Percentiles rank a stretch among this genome's conserved stretches.
phyloP scores from a whole-genome alignment of 306 rosid genomes.

The Oemleria cerasiformis region DNA sequence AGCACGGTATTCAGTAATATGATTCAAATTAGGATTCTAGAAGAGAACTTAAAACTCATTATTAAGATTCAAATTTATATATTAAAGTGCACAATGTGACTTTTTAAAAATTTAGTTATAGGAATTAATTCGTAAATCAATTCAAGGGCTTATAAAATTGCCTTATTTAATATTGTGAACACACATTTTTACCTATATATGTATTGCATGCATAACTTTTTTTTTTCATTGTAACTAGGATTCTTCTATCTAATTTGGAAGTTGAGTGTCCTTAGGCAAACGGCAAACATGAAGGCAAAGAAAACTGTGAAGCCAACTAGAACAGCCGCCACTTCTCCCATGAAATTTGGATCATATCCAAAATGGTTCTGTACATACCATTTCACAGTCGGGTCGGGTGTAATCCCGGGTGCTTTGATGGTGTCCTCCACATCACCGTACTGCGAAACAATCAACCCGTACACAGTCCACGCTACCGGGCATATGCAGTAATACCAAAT shows the following conservation, averaged over 20 bases:
- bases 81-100: too few relatives aligned
- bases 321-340: conserved; percentile 88
- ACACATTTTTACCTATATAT: not conserved
- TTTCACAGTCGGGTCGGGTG: conserved; percentile 24
- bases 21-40: too few relatives aligned
- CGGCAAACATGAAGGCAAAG: conserved; percentile 79
- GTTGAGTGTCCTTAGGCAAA: conserved; percentile 73
- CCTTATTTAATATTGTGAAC: not conserved
- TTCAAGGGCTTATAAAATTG: too few relatives aligned
- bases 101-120: too few relatives aligned
- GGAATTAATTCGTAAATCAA: too few relatives aligned
- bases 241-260: conserved; percentile 69
- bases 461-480: conserved; percentile 94
- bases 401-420: conserved; percentile 36
- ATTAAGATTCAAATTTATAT: too few relatives aligned
- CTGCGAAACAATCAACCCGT: conserved; percentile 86
- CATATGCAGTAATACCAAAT: conserved; percentile 92
- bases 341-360: conserved; percentile 66
- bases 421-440: conserved; percentile 43
- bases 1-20: too few relatives aligned
- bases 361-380: conserved; percentile 55
- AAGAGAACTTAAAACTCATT: too few relatives aligned
- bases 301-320: conserved; percentile 67
- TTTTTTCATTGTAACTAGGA: not conserved
- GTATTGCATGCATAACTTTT: not conserved